Base-by-base conservation (phyloP, 2,329 filamentous ascomycete species). In the Didymosphaeria variabile region DNA sequence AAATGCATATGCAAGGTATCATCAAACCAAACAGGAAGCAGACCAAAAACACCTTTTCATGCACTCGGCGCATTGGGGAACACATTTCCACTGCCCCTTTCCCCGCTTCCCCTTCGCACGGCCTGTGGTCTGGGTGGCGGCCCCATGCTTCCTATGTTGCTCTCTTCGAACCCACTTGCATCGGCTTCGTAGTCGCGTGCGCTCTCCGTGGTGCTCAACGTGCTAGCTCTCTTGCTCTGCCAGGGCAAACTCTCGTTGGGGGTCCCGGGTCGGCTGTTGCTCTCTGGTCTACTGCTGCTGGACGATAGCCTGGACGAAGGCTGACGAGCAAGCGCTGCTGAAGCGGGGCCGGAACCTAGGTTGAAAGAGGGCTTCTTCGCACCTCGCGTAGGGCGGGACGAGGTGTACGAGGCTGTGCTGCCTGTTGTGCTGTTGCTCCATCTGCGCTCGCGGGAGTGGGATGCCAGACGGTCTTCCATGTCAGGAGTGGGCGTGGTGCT, bases 361-460 rank as follows among this genome's bases (percentile, higher is more conserved):
- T 64, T 61, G 50, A 60, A 2, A 17, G 58, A 38, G 15, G 58
- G 55, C 32, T 59, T 64, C 5, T 67, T 68, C 12, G 66, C 59
- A 8, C 66, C 58, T 0, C 66, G 65, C 17, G 65, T 63, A 2
- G 72, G 72, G 26, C 72, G 72, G 1, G 68, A 66, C 2, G 65
- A 65, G 0, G 73, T 70, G 29, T 72, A 72, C 1, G 69, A 67
- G 2, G 71, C 65, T 34, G 68, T 70, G 29, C 68, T 73, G 10
- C 70, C 71, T 1, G 74, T 67, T 5, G 74, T 76, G 58, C 73
- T 77, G 38, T 60, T 72, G 55, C 74, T 77, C 75, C 73, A 77
- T 21, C 75, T 63, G 6, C 77, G 23, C 51, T 59, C 73, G 68
- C 6, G 59, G 49, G 10, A 67, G 61, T 0, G 69, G 63, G 1